Evolutionary conservation across 805 yeast species (phyloP).

Genomic region (Candida wancherniae): DNA sequence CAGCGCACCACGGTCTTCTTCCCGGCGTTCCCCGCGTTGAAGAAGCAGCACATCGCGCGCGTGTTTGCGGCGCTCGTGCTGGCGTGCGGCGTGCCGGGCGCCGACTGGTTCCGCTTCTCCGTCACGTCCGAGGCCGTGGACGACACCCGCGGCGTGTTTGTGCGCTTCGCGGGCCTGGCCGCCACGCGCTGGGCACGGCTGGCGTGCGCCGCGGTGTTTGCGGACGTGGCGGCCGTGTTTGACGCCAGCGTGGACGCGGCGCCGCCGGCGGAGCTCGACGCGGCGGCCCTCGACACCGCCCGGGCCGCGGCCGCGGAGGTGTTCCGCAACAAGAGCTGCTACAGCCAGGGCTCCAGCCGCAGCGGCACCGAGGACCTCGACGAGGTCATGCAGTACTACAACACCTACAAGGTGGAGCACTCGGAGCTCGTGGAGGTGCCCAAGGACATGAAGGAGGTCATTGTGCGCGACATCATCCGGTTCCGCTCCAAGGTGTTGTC

Average conservation of each 20-base stretch:
- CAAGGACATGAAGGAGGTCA: slow-evolving; percentile 45
- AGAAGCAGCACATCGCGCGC: slow-evolving; percentile 27
- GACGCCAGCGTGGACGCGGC: slow-evolving; percentile 6
- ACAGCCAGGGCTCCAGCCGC: slow-evolving; percentile 15
- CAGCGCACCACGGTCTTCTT: slow-evolving; percentile 33
- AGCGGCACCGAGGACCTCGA: slow-evolving; percentile 34
- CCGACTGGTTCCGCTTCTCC: slow-evolving; percentile 29
- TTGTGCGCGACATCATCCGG: slow-evolving; percentile 48
- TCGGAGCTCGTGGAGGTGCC: slow-evolving; percentile 57
- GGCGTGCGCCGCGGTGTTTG: slow-evolving; percentile 2
- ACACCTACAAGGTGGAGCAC: slow-evolving; percentile 50
- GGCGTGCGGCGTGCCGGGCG: slow-evolving; percentile 4
- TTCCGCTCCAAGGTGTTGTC: slow-evolving; percentile 53
- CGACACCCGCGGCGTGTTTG: slow-evolving; percentile 32
- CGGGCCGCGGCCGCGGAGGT: slow-evolving; percentile 5
- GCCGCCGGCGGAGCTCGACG: not conserved
- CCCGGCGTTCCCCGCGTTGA: slow-evolving; percentile 30
- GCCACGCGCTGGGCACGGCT: slow-evolving; percentile 15
- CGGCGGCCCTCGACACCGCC: not conserved
- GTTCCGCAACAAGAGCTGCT: slow-evolving; percentile 18
- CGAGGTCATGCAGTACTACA: slow-evolving; percentile 31
- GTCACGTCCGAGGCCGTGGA: slow-evolving; percentile 21
- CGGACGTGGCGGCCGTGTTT: slow-evolving; percentile 6
- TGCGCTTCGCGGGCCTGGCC: slow-evolving; percentile 23
- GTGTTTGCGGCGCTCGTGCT: slow-evolving; percentile 21